Percentiles rank a stretch among this genome's conserved stretches.
phyloP scores from a whole-genome alignment of 2,329 filamentous ascomycete genomes.

The Botrytis porri region DNA sequence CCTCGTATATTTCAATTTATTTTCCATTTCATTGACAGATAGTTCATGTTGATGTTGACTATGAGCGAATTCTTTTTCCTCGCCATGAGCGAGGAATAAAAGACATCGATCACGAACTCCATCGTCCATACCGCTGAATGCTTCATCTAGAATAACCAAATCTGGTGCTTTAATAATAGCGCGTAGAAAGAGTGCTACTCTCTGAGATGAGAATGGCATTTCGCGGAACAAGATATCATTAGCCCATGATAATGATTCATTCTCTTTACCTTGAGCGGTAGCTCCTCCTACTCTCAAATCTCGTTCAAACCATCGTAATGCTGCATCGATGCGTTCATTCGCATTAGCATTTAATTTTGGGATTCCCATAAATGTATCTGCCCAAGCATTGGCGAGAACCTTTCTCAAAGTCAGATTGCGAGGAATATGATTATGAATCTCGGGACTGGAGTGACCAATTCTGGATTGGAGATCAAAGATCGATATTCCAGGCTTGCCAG shows the following conservation, averaged over 20 bases:
- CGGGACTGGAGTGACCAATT: slow-evolving; percentile 90
- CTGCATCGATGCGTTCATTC: slow-evolving; percentile 60
- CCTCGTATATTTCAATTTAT: background rate
- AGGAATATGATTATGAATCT: slow-evolving; percentile 92
- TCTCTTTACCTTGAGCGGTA: slow-evolving; percentile 26
- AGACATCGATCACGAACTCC: slow-evolving; percentile 82
- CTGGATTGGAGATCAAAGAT: slow-evolving; percentile 89
- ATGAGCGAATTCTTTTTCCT: slow-evolving; percentile 44
- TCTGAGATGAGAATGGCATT: slow-evolving; percentile 76
- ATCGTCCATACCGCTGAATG: slow-evolving; percentile 82
- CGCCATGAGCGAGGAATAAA: slow-evolving; percentile 69
- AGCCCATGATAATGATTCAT: slow-evolving; percentile 57
- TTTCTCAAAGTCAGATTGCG: slow-evolving; percentile 69
- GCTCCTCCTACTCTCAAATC: slow-evolving; percentile 59
- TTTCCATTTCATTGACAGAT: background rate
- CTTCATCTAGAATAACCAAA: slow-evolving; percentile 81
- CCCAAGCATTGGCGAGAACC: slow-evolving; percentile 82
- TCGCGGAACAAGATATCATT: slow-evolving; percentile 66
- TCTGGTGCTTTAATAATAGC: slow-evolving; percentile 78
- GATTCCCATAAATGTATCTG: slow-evolving; percentile 75
- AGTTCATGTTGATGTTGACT: background rate
- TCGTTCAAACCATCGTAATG: slow-evolving; percentile 71
- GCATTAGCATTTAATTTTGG: slow-evolving; percentile 61
- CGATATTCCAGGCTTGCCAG: slow-evolving; percentile 66
- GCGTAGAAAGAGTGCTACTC: slow-evolving; percentile 79